Evolutionary conservation across 768 basidiomycete genomes (phyloP), one percentile per base, ranked within the genome.

Genomic region (Termitomyces sp.): DNA sequence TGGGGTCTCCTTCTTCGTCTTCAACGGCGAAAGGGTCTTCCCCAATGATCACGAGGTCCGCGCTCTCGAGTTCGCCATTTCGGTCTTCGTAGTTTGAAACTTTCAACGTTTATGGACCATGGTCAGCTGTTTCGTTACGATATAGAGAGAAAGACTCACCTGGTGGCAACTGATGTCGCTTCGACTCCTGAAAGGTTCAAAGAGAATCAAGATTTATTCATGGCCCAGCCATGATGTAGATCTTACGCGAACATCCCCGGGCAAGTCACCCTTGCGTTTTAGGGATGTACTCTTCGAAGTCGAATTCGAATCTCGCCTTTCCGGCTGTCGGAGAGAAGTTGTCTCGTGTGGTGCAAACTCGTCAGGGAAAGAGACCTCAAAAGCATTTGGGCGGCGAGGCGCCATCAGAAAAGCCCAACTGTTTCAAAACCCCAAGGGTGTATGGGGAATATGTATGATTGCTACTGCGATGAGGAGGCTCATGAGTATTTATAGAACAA

Each of bases 331-430:
- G 13, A 56, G 30, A n/a, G 60, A 60, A 12, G 57, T 57, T 4
- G 56, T 23, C 20, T 55, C 58, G 36, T 50, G 58, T 7, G 58
- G 43, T 44, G 41, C 55, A 41, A 28, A 23, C 56, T 82, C 80
- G 12, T 72, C 75, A 0, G 77, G 77, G 60, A 82, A 87, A 10
- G 81, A 79, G 12, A 85, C 72, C 13, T 84, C 82, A 46, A 78
- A 81, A 2, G 87, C 86, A 5, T 72, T 79, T 0, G 81, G 82
- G 41, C 82, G 81, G 28, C 72, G 74, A 32, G 70, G 75, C 23
- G 72, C 64, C 77, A 78, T 78, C 40, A 43, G 55, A 56, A 36
- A 16, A 23, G 20, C 2, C 6, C 28, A 8, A 33, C 44, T 23
- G 20, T 5, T 35, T 9, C 30, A 18, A 14, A 26, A 44, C 4